A percentile compares a stretch with the other conserved stretches of the same genome.
phyloP scores from a whole-genome alignment of 2,329 filamentous ascomycete genomes.

The Peltaster fructicola region DNA sequence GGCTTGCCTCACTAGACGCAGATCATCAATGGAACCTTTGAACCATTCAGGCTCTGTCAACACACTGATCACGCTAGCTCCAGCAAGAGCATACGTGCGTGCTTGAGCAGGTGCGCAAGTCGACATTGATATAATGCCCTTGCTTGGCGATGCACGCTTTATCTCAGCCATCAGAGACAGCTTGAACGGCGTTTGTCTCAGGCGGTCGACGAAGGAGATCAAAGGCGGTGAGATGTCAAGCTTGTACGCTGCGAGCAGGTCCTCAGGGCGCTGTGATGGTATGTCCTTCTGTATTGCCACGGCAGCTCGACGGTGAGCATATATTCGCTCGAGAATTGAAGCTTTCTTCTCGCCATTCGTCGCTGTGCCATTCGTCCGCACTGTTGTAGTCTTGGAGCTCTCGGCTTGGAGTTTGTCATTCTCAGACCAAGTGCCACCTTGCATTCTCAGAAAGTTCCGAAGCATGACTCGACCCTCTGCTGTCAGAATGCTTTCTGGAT shows the following conservation, averaged over 20 bases:
- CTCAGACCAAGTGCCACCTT: conserved; percentile 79
- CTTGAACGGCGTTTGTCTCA: conserved; percentile 69
- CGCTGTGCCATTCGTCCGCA: conserved; percentile 18
- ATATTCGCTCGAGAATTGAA: conserved; percentile 85
- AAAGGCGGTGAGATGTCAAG: conserved; percentile 71
- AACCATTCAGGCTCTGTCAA: conserved; percentile 98
- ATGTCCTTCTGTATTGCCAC: conserved; percentile 69
- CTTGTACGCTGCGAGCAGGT: conserved; percentile 74
- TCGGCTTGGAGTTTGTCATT: conserved; percentile 44
- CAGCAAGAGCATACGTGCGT: conserved; percentile 76
- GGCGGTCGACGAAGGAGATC: conserved; percentile 59
- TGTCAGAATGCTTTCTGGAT: conserved; percentile 91
- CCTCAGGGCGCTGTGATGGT: conserved; percentile 64
- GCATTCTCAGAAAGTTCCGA: conserved; percentile 76
- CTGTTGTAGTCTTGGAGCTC: conserved; percentile 19
- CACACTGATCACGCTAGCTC: conserved; percentile 95
- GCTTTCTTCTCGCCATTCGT: conserved; percentile 40
- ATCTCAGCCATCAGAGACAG: conserved; percentile 94
- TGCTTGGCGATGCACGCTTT: conserved; percentile 89
- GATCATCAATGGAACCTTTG: conserved; percentile 90
- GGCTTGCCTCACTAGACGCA: conserved; percentile 71
- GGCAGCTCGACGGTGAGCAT: conserved; percentile 56
- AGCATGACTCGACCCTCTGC: conserved; percentile 79
- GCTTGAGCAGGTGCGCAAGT: conserved; percentile 83
- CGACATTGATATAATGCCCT: conserved; percentile 78